Evolutionary conservation across 371 early-diverging fungal genomes (phyloP), one percentile per base, ranked within the genome.

Genomic region (Lichtheimia corymbifera): DNA sequence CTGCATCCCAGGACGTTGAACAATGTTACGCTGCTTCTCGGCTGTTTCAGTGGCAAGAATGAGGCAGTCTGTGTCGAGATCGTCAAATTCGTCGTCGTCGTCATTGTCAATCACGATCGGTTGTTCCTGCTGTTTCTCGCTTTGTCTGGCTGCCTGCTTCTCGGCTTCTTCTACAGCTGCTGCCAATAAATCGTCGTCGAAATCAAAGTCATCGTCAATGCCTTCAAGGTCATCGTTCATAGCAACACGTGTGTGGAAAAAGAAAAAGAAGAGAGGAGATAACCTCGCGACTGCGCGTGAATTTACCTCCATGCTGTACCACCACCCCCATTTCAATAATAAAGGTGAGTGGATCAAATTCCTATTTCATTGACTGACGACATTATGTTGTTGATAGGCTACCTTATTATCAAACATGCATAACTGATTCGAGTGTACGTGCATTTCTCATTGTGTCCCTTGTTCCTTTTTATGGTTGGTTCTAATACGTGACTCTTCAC

Each of bases 1-100:
- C 20, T 61, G 61, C 28, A 24, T 43, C 7, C 28, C 28, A 22
- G 40, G 42, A 2, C 57, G 41, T 14, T 54, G 30, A 13, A 40
- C n/a, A 4, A 15, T 25, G 14, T n/a, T 56, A n/a, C 14, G 45
- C 43, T 50, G 47, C 20, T 59, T 12, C n/a, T 67, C 63, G 4
- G 52, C 65, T 5, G 55, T 35, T 55, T 69, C 65, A 40, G 65
- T 45, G 22, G 63, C 62, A 4, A 45, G 45, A 5, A 55, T 53
- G 40, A 69, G 57, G 27, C 49, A 57, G 12, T 50, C 67, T 14
- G 27, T 58, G 28, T 61, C 62, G 6, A 62, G 52, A 35, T 60
- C 68, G 20, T 58, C 68, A 51, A 67, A 60, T 17, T 59, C 62
- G 50, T 64, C 65, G 52, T 63, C 63, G n/a, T 47, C 18, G 35